phyloP scores from a whole-genome alignment of 2,329 filamentous ascomycete genomes.

The Aureobasidium subglaciale region DNA sequence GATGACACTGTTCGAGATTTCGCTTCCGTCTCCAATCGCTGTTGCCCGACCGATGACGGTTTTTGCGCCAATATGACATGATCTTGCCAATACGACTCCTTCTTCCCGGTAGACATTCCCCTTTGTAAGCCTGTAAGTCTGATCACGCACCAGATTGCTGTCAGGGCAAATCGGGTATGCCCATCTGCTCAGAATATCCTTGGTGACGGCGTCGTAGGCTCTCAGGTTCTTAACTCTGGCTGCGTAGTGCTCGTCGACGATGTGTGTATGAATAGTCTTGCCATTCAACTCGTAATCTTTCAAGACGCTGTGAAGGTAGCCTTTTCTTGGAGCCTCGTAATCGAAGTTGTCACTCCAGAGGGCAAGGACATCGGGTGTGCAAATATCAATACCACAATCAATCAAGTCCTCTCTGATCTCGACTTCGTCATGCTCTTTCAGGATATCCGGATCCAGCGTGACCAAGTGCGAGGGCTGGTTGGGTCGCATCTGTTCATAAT shows the following conservation, averaged over 20 bases:
- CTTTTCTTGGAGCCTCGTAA: constrained; percentile 80
- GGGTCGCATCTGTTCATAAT: constrained; percentile 86
- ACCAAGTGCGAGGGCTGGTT: constrained; percentile 58
- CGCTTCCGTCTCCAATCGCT: constrained; percentile 64
- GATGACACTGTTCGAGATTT: constrained; percentile 68
- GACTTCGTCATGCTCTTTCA: constrained; percentile 66
- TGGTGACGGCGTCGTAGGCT: constrained; percentile 82
- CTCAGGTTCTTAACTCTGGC: constrained; percentile 79
- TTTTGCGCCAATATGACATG: constrained; percentile 60
- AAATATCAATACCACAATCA: constrained; percentile 94
- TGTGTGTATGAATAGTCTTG: constrained; percentile 90
- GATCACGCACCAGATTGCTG: constrained; percentile 71
- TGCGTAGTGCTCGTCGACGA: constrained; percentile 75
- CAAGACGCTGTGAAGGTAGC: constrained; percentile 84
- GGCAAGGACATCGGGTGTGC: constrained; percentile 88
- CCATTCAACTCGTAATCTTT: constrained; percentile 97
- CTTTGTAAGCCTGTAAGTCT: constrained; percentile 65
- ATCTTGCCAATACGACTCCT: constrained; percentile 64
- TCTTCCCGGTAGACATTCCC: constrained; percentile 72
- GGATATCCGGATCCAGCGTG: constrained; percentile 70
- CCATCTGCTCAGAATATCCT: constrained; percentile 81
- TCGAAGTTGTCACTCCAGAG: constrained; percentile 98
- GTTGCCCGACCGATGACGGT: constrained; percentile 73
- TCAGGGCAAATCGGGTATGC: constrained; percentile 85
- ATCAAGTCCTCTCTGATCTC: constrained; percentile 83